Base-by-base conservation (phyloP, 2,329 filamentous ascomycete genomes). In the Polytolypa hystricis region DNA sequence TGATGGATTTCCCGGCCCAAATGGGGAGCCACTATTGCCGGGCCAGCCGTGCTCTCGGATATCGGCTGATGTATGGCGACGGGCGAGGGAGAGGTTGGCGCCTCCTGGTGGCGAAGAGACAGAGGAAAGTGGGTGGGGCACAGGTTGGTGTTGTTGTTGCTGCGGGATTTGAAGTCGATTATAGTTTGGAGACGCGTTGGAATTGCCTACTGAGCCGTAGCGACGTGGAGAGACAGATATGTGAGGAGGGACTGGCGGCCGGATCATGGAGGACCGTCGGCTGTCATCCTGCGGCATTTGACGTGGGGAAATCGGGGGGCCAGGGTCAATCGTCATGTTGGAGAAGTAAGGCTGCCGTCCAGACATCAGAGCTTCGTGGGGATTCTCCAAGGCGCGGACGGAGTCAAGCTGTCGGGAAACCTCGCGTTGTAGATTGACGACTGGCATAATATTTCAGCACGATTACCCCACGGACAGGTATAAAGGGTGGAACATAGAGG, bases 11-110 rank as follows among this genome's bases (percentile, higher is more conserved):
- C 77, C 77, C 3, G 79, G 78, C 5, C 73, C 69, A 52, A 77
- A 82, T 8, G 79, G 82, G 4, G 80, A 81, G 17, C 74, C 69
- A 28, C 67, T 53, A 33, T 55, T 48, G 27, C 57, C 54, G 43
- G 49, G 39, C 77, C 83, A 89, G 25, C 81, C 84, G 54, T 86
- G 81, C 49, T 87, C 81, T 36, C 91, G 80, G 48, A 98, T 96
- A 56, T 98, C 91, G 40, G 91, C 91, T 26, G 87, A 89, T 2
- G 91, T 98, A 61, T 98, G 91, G 42, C 89, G 77, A 44, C 89
- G 79, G 30, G 78, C 74, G n/a, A n/a, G n/a, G n/a, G n/a, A n/a
- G 31, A 94, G 69, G 50, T 77, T 86, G 39, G 76, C 73, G 1
- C 57, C 60, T n/a, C n/a, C n/a, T n/a, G 73, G 70, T 16, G 73